These are phyloP conservation scores for Marasmius tenuissimus DNA, from an alignment of 1,284 basidiomycete genomes.

Conservation along the genomic window DNA sequence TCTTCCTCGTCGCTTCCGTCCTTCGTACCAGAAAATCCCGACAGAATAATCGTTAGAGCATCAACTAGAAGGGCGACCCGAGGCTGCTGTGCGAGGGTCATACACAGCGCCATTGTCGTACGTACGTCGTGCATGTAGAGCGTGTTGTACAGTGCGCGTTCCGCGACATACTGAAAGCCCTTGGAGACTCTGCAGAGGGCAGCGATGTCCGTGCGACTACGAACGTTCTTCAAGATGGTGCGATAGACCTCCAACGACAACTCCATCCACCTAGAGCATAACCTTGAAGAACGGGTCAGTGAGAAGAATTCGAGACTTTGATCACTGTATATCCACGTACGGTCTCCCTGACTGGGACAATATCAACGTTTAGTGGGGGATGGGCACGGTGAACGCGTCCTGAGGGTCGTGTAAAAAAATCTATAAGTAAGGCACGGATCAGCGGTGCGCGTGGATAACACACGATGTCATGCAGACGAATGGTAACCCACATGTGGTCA, in stretches of 20 bases:
- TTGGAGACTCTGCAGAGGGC: slow-evolving; percentile 56
- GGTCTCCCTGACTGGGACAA: background rate
- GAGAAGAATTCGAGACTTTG: background rate
- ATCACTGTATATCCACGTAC: background rate
- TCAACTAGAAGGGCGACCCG: slow-evolving; percentile 52
- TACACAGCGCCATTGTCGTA: slow-evolving; percentile 42
- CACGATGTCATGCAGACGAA: no score
- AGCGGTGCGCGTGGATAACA: no score
- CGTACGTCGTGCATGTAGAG: slow-evolving; percentile 42
- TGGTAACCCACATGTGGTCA: no score
- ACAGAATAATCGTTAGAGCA: slow-evolving; percentile 48
- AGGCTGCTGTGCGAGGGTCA: slow-evolving; percentile 41
- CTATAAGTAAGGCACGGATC: no score
- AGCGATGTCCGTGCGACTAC: slow-evolving; percentile 50
- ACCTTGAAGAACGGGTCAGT: slow-evolving; percentile 21
- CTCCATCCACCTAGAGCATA: slow-evolving; percentile 49
- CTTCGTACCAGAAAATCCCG: slow-evolving; percentile 12
- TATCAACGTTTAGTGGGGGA: background rate
- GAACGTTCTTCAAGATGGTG: slow-evolving; percentile 52
- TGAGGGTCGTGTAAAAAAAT: no score
- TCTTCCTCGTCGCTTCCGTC: slow-evolving; percentile 18
- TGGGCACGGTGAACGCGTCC: no score
- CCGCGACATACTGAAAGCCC: slow-evolving; percentile 51
- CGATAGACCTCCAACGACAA: slow-evolving; percentile 57
- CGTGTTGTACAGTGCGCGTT: slow-evolving; percentile 59